These are phyloP conservation scores for Tricholoma furcatifolium DNA, from an alignment of 768 basidiomycete species.

Conservation along the genomic window DNA sequence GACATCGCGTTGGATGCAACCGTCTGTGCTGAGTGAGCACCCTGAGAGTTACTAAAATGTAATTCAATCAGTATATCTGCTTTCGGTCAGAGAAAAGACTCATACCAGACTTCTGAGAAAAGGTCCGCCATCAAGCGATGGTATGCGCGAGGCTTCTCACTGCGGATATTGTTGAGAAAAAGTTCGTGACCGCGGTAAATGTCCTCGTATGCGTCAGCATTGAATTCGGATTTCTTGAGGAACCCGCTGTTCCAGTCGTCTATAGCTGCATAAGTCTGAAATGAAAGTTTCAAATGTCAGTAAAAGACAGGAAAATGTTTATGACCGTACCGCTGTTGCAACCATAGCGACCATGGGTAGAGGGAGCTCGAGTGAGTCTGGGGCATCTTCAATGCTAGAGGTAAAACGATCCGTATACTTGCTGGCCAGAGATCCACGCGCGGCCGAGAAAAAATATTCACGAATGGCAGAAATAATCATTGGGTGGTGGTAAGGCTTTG, in stretches of 20 bases:
- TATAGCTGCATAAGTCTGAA: conserved; percentile 1
- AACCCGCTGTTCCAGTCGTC: conserved; percentile 1
- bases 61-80: not conserved
- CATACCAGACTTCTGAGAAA: conserved; percentile 1
- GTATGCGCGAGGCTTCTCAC: not conserved
- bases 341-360: not conserved
- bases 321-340: conserved; percentile 5
- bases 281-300: not conserved
- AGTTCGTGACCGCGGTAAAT: conserved; percentile 3
- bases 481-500: not conserved
- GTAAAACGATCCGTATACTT: not conserved
- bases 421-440: not conserved
- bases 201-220: conserved; percentile 8
- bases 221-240: conserved; percentile 5
- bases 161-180: conserved; percentile 5
- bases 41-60: not conserved
- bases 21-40: not conserved
- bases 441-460: not conserved
- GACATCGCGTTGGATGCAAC: conserved; percentile 1
- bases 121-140: conserved; percentile 7
- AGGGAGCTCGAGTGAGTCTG: not conserved
- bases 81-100: not conserved
- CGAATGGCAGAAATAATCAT: conserved; percentile 1
- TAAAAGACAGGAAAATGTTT: not conserved
- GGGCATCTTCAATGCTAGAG: not conserved